Evolutionary conservation across 495 filamentous ascomycete genomes (phyloP).

Genomic region (Podospora bellae-mahoneyi): DNA sequence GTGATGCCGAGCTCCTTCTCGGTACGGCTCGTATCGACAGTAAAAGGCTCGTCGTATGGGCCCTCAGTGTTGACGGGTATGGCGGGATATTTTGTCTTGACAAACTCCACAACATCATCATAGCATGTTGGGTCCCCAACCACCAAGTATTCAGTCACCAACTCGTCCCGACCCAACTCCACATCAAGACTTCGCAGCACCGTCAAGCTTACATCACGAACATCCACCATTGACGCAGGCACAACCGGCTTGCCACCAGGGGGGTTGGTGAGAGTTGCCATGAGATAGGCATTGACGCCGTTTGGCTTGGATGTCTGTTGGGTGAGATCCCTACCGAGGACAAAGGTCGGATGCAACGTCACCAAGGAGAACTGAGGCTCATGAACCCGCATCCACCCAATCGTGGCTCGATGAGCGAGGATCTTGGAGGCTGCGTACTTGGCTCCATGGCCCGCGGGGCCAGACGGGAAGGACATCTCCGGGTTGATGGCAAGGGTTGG

Average conservation of each 20-base stretch:
- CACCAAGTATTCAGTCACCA: constrained; percentile 32
- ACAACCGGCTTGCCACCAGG: constrained; percentile 23
- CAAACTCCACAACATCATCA: constrained; percentile 32
- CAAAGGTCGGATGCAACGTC: constrained; percentile 29
- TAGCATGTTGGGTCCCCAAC: constrained; percentile 24
- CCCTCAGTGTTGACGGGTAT: constrained; percentile 26
- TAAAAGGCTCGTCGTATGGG: constrained; percentile 10
- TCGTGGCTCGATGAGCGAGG: constrained; percentile 25
- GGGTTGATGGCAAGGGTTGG: constrained; percentile 8
- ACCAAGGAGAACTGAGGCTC: constrained; percentile 28
- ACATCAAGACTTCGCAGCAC: constrained; percentile 35
- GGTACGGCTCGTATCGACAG: constrained; percentile 16
- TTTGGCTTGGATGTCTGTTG: constrained; percentile 7
- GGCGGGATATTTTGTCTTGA: constrained; percentile 33
- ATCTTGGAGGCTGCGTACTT: constrained; percentile 24
- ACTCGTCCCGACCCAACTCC: constrained; percentile 20
- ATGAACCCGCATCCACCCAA: constrained; percentile 24
- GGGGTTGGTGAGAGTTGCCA: constrained; percentile 32
- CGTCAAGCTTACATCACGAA: constrained; percentile 42
- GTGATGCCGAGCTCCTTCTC: constrained; percentile 37
- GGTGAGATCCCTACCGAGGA: constrained; percentile 14
- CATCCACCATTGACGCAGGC: constrained; percentile 32
- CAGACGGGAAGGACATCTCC: constrained; percentile 17
- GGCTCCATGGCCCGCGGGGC: constrained; percentile 13
- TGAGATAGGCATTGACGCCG: constrained; percentile 14